These are phyloP conservation scores for Penicillium sp. DNA, from an alignment of 2,329 filamentous ascomycete species.

Conservation along the genomic window DNA sequence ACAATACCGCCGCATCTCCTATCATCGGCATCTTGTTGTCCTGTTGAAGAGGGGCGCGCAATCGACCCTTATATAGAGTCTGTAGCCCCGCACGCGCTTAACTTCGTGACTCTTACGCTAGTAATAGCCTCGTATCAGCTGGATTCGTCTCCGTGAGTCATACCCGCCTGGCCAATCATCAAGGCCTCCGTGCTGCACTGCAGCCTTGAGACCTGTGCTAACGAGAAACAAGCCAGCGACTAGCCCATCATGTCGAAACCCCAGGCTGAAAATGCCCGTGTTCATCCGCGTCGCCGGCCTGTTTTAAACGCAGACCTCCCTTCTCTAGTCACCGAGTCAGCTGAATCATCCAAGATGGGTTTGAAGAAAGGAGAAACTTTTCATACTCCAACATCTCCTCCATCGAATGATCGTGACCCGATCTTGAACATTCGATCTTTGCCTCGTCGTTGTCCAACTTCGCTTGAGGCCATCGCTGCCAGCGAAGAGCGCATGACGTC, in stretches of 20 bases:
- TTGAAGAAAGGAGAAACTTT: conserved; percentile 72
- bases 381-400: conserved; percentile 45
- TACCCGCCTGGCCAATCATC: conserved; percentile 1
- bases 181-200: neutral
- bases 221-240: conserved; percentile 2
- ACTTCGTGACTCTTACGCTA: conserved; percentile 20
- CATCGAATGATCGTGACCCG: conserved; percentile 43
- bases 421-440: conserved; percentile 50
- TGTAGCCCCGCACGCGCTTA: neutral
- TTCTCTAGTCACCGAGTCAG: conserved; percentile 25
- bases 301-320: conserved; percentile 30
- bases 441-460: conserved; percentile 66
- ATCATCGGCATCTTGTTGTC: neutral
- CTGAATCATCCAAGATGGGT: conserved; percentile 47
- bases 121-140: conserved; percentile 18
- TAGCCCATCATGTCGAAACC: conserved; percentile 30
- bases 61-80: conserved; percentile 4
- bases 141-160: conserved; percentile 4
- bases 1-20: neutral
- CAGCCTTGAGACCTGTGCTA: conserved; percentile 13
- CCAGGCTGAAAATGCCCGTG: conserved; percentile 24
- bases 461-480: conserved; percentile 68
- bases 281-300: conserved; percentile 38
- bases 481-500: conserved; percentile 68
- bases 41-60: conserved; percentile 2